phyloP scores from a whole-genome alignment of 2,329 filamentous ascomycete genomes.

The Cladobotryum mycophilum region DNA sequence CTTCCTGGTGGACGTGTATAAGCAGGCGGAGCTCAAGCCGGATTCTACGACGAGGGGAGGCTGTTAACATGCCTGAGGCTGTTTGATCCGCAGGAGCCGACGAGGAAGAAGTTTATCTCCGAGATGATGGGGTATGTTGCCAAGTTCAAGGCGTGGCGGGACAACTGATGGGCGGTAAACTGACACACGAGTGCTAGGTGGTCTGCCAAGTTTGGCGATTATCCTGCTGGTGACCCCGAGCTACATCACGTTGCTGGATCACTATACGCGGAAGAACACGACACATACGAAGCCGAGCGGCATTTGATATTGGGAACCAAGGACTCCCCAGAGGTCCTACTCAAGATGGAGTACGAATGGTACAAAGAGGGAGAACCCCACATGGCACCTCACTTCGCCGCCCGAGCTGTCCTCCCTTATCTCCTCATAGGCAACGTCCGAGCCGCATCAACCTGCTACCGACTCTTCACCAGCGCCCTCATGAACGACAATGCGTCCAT shows the following conservation, averaged over 20 bases:
- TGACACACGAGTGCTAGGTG: constrained; percentile 43
- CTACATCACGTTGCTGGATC: constrained; percentile 87
- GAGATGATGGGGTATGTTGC: constrained; percentile 64
- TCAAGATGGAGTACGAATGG: constrained; percentile 85
- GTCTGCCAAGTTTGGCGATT: constrained; percentile 79
- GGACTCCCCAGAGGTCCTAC: constrained; percentile 75
- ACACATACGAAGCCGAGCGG: constrained; percentile 86
- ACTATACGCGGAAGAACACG: constrained; percentile 86
- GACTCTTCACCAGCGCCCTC: constrained; percentile 47
- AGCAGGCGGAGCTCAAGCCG: constrained; percentile 72
- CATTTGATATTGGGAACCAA: constrained; percentile 85
- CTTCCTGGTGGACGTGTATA: constrained; percentile 85
- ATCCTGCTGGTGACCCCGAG: constrained; percentile 87
- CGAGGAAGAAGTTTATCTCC: constrained; percentile 82
- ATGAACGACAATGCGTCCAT: constrained; percentile 43
- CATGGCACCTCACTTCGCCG: constrained; percentile 78
- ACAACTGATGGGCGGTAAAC: background rate
- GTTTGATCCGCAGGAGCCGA: constrained; percentile 79
- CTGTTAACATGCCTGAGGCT: constrained; percentile 72
- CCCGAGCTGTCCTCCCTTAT: constrained; percentile 83
- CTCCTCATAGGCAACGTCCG: constrained; percentile 85
- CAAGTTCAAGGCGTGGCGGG: background rate
- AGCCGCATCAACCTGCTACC: constrained; percentile 76
- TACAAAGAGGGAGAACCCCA: constrained; percentile 85
- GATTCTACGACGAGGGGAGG: constrained; percentile 66